phyloP scores from a whole-genome alignment of 345 rosid species.

The Rhizophora mangle region DNA sequence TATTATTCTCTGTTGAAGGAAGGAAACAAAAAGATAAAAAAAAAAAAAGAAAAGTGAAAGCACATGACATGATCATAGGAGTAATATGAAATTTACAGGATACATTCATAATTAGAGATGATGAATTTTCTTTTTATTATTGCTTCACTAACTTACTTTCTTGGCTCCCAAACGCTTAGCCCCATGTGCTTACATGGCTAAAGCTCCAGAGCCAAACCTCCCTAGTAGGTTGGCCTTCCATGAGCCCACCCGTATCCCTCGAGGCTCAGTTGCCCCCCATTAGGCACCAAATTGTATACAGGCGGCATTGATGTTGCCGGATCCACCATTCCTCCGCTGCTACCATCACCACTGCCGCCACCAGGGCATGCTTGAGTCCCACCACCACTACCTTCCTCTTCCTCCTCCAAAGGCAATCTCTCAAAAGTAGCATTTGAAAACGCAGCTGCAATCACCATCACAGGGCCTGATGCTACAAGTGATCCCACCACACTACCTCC shows the following conservation, averaged over 20 bases:
- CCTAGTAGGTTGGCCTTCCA: constrained; percentile 43
- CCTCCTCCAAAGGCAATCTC: constrained; percentile 27
- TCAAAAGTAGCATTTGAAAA: constrained; percentile 29
- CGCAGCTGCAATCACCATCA: constrained; percentile 29
- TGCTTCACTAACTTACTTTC: constrained; percentile 9
- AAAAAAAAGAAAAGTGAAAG: background rate
- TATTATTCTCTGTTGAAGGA: background rate
- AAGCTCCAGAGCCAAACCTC: background rate
- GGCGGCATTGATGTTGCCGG: constrained; percentile 20
- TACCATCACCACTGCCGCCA: constrained; percentile 7
- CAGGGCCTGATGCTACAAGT: constrained; percentile 25
- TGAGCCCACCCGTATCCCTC: constrained; percentile 55
- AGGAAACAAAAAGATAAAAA: background rate
- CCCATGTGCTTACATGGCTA: no score
- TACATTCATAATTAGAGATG: background rate
- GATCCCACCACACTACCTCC: constrained; percentile 30
- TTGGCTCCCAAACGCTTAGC: background rate
- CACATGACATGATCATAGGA: background rate
- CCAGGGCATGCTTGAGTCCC: constrained; percentile 12
- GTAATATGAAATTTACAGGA: background rate
- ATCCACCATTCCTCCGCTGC: constrained; percentile 15
- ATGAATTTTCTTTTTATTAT: background rate
- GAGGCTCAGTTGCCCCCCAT: constrained; percentile 31
- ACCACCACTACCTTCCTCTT: constrained; percentile 19
- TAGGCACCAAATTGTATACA: constrained; percentile 17